Base-by-base conservation (phyloP, 106 monocot species). In the Triglochin maritima region DNA sequence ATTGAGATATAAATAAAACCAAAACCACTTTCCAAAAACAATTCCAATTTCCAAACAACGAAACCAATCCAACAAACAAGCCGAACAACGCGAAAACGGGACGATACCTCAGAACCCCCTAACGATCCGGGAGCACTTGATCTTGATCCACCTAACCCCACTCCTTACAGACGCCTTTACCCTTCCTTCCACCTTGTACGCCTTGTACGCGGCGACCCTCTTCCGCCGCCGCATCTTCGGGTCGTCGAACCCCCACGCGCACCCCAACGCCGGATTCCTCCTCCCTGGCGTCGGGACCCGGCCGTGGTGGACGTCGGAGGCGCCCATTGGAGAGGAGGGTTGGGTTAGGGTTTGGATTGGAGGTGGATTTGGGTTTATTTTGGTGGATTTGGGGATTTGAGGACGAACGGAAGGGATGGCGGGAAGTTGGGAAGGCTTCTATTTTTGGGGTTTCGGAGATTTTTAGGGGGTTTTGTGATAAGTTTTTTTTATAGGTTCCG, bases 111-210 rank as follows among this genome's bases (percentile, higher is more conserved):
- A 70, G 17, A 54, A 76, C 9, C 68, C 67, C 16, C 11, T 6
- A 47, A 76, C 53, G 54, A 76, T 29, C 29, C n/a, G 43, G 15
- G 69, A 62, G 53, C 76, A 76, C 61, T 62, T 76, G 76, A 7
- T 17, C 67, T 76, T 76, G 55, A 76, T 69, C 76, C 76, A 76
- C 9, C 69, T 61, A 54, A 47, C 29, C 7, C 76, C 53, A 45
- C 53, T 59, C 46, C 69, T 59, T 17, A 69, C 44, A 46, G 76
- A 62, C 44, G 63, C 46, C 62, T 76, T 69, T 46, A 76, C 45
- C 62, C 56, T 76, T 62, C 76, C 76, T 17, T 76, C 69, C n/a
- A 69, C 76, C n/a, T 46, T 47, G 62, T 76, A 76, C 53, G 76
- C 76, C 61, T 76, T 76, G 76, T 76, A 76, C 12, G 54, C 16